A percentile compares a stretch with the other conserved stretches of the same genome.
Conservation (phyloP, 352 stramenopile species). For the Phytophthora colocasiae region DNA sequence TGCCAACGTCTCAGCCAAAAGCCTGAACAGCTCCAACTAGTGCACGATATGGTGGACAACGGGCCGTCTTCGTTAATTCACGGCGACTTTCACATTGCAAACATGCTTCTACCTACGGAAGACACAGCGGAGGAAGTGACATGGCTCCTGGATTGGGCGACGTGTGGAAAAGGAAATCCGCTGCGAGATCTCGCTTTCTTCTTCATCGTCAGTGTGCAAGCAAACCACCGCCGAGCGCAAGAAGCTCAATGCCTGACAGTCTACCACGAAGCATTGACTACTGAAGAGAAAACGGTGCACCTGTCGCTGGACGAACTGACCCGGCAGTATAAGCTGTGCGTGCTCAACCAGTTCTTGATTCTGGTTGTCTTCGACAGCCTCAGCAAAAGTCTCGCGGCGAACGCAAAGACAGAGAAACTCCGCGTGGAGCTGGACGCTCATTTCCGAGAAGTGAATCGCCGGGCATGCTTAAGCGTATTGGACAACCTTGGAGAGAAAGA, state of each 20-base stretch:
- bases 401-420: slow-evolving; percentile 73
- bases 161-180: slow-evolving; percentile 75
- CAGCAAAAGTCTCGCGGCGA: slow-evolving; percentile 80
- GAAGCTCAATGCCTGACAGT: slow-evolving; percentile 49
- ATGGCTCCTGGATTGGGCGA: slow-evolving; percentile 86
- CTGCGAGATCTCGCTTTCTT: slow-evolving; percentile 85
- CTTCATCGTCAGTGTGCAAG: slow-evolving; percentile 80
- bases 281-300: slow-evolving; percentile 22
- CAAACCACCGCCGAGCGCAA: slow-evolving; percentile 45
- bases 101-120: slow-evolving; percentile 63
- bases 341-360: slow-evolving; percentile 87
- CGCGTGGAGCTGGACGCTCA: slow-evolving; percentile 64
- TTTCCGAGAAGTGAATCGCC: slow-evolving; percentile 76
- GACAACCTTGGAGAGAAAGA: slow-evolving; percentile 57
- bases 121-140: slow-evolving; percentile 37
- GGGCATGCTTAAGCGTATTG: slow-evolving; percentile 68
- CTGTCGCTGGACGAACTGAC: slow-evolving; percentile 53
- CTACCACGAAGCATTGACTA: slow-evolving; percentile 48
- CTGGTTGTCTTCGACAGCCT: slow-evolving; percentile 82
- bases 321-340: slow-evolving; percentile 64
- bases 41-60: slow-evolving; percentile 61
- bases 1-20: slow-evolving; percentile 61
- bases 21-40: slow-evolving; percentile 38
- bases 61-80: slow-evolving; percentile 76
- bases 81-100: slow-evolving; percentile 85